Conservation (phyloP, 345 rosid species). For the Brassica carinata region DNA sequence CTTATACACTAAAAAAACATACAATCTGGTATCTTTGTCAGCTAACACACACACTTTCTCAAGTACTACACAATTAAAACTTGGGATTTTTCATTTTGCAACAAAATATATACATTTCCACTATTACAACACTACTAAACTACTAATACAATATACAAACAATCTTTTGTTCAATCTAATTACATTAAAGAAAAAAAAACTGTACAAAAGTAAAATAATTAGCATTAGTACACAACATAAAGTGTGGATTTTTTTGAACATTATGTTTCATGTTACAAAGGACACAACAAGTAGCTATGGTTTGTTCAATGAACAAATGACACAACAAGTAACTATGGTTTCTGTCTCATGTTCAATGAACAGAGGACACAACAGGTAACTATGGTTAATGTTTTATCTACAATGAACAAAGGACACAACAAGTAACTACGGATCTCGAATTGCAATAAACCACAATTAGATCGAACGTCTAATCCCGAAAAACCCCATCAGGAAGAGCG, state of each 20-base stretch:
- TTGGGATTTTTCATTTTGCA: neutral
- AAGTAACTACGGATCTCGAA: conserved; percentile 16
- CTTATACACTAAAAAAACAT: neutral
- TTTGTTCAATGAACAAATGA: neutral
- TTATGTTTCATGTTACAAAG: neutral
- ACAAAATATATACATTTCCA: neutral
- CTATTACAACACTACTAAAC: neutral
- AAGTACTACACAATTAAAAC: neutral
- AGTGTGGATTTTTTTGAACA: neutral
- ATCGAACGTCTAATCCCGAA: neutral
- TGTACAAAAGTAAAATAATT: neutral
- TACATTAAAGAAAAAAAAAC: neutral
- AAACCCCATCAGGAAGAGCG: too few species aligned
- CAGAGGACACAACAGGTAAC: neutral
- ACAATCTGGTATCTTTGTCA: neutral
- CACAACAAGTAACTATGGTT: neutral
- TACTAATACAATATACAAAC: neutral
- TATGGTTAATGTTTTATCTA: neutral
- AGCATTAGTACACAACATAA: conserved; percentile 9
- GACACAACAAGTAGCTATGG: neutral
- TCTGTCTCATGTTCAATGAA: too few species aligned
- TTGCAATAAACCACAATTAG: neutral
- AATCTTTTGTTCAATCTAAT: neutral
- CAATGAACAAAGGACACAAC: neutral
- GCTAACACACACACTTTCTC: neutral